phyloP scores from a whole-genome alignment of 179 eudicot species.

The Beta corolliflora region DNA sequence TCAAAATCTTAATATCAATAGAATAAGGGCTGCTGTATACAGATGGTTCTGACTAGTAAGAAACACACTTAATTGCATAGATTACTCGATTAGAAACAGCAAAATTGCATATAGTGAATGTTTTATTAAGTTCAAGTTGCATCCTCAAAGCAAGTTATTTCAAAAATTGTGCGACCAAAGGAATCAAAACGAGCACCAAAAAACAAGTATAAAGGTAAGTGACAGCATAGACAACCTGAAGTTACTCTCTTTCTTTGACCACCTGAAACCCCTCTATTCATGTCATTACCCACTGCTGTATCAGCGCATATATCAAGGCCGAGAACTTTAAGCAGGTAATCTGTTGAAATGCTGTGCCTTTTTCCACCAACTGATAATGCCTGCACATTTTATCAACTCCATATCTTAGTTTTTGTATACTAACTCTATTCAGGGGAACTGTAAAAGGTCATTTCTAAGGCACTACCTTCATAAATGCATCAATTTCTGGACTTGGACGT shows the following conservation, averaged over 20 bases:
- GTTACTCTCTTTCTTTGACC: constrained; percentile 46
- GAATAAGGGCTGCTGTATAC: no score
- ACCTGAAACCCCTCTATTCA: constrained; percentile 42
- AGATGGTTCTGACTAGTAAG: neutral
- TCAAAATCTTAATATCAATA: no score
- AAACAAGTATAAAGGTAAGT: neutral
- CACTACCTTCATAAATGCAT: constrained; percentile 80
- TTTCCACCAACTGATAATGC: constrained; percentile 72
- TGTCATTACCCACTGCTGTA: constrained; percentile 35
- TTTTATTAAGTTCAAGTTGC: neutral
- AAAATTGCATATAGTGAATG: neutral
- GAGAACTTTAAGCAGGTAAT: constrained; percentile 42
- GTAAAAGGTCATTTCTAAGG: constrained; percentile 4
- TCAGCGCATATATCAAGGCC: constrained; percentile 44
- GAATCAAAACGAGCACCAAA: neutral
- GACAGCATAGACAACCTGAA: constrained; percentile 32
- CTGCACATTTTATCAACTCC: constrained; percentile 34
- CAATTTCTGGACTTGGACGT: constrained; percentile 77
- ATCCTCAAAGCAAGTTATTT: neutral
- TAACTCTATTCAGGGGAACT: neutral
- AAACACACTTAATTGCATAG: neutral
- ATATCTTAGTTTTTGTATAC: constrained; percentile 9
- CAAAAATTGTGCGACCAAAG: neutral
- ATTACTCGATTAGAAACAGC: neutral
- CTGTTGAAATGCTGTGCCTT: constrained; percentile 71